Evolutionary conservation across 208 protist species (phyloP).

Genomic region (Wallacemonas sp.): DNA sequence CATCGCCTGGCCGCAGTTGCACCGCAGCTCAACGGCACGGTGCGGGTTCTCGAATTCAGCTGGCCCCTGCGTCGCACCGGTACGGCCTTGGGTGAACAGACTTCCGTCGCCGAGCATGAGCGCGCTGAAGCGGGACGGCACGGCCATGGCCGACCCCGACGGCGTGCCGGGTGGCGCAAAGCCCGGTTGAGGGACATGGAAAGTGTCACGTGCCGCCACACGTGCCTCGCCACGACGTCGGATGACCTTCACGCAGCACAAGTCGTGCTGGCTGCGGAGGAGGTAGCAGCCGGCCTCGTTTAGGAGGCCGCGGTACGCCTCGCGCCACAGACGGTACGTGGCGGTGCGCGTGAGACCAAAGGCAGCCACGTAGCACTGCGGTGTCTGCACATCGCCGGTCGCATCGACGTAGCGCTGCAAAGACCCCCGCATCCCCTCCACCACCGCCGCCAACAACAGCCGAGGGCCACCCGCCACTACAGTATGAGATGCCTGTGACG

Average conservation of each 20-base stretch:
- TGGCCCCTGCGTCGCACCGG: background rate
- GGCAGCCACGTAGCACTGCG: slow-evolving; percentile 49
- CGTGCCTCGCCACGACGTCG: background rate
- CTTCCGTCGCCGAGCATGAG: background rate
- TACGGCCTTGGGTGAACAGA: background rate
- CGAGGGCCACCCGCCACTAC: slow-evolving; percentile 17
- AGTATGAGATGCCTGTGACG: too few species aligned
- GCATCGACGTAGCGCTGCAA: slow-evolving; percentile 86
- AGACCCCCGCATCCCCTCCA: slow-evolving; percentile 37
- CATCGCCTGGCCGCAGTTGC: slow-evolving; percentile 76
- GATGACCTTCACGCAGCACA: slow-evolving; percentile 40
- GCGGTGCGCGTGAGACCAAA: slow-evolving; percentile 35
- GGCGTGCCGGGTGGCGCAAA: slow-evolving; percentile 7
- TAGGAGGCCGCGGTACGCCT: slow-evolving; percentile 59
- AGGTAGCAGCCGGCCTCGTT: slow-evolving; percentile 52
- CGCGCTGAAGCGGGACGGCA: background rate
- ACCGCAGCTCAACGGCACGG: slow-evolving; percentile 58
- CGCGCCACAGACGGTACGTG: slow-evolving; percentile 44
- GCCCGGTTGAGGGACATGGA: slow-evolving; percentile 11
- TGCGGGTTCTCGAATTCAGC: background rate
- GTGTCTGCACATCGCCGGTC: slow-evolving; percentile 69
- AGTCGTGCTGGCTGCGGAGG: slow-evolving; percentile 62
- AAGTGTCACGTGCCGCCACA: background rate
- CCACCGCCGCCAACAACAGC: slow-evolving; percentile 58
- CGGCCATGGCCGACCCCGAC: background rate